Evolutionary conservation across 106 monocot genomes (phyloP).

Genomic region (Amphibolis antarctica): DNA sequence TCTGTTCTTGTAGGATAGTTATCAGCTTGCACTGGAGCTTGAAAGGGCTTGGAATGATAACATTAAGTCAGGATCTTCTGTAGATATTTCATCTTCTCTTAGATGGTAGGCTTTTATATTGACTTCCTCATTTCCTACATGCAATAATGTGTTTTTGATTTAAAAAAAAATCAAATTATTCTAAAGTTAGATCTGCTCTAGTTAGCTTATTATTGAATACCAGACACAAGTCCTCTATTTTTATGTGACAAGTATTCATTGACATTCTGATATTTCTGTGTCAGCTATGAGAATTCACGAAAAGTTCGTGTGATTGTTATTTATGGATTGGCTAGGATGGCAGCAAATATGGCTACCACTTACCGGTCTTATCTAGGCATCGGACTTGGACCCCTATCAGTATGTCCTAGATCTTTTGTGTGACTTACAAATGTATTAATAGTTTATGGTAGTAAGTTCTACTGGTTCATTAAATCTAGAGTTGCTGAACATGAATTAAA

Average conservation of each 20-base stretch:
- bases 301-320: constrained; percentile 76
- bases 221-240: background rate
- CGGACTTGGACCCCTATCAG: constrained; percentile 91
- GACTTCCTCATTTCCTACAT: too few relatives aligned
- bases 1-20: constrained; percentile 54
- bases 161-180: too few relatives aligned
- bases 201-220: background rate
- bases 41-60: constrained; percentile 69
- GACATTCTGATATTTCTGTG: constrained; percentile 5
- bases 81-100: constrained; percentile 62
- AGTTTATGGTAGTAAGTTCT: background rate
- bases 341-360: constrained; percentile 94
- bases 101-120: constrained; percentile 36
- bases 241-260: background rate
- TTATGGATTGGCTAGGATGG: constrained; percentile 95
- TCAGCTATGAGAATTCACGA: constrained; percentile 90
- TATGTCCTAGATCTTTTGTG: constrained; percentile 21
- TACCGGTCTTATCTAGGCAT: constrained; percentile 95
- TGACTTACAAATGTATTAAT: background rate
- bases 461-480: background rate
- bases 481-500: background rate
- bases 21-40: constrained; percentile 88
- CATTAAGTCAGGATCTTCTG: constrained; percentile 35
- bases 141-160: too few relatives aligned
- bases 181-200: background rate